phyloP scores from a whole-genome alignment of 225 moss, liverwort and hornwort species.

The Asterella californica region DNA sequence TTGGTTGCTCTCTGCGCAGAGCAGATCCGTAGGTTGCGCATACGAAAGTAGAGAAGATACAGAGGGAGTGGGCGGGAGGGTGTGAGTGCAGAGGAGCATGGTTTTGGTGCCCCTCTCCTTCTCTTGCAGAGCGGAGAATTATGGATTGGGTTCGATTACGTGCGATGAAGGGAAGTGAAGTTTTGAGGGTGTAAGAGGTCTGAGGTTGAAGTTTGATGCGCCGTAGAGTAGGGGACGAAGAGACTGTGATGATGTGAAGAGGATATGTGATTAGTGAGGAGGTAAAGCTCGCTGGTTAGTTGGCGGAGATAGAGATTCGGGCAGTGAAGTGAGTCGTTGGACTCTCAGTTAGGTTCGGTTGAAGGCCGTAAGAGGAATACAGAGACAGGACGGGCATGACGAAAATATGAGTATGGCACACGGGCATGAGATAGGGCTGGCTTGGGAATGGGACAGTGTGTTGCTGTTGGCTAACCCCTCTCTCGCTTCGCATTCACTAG shows the following conservation, averaged over 20 bases:
- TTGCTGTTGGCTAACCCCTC: conserved; percentile 32
- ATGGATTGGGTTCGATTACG: neutral
- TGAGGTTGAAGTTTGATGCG: neutral
- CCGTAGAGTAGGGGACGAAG: neutral
- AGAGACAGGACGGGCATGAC: conserved; percentile 22
- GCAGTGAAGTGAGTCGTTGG: neutral
- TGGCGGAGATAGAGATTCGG: neutral
- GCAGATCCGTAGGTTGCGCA: neutral
- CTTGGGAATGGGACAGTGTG: conserved; percentile 51
- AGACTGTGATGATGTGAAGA: neutral
- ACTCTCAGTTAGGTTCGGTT: neutral
- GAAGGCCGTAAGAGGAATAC: neutral
- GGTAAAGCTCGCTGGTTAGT: neutral
- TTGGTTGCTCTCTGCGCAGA: neutral
- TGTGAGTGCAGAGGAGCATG: neutral
- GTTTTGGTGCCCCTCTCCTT: neutral
- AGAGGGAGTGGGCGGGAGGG: neutral
- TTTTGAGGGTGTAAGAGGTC: too few relatives aligned
- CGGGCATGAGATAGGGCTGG: conserved; percentile 30
- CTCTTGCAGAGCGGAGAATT: neutral
- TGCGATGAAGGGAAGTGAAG: neutral
- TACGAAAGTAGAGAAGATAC: neutral
- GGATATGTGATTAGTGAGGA: neutral
- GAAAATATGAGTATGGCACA: conserved; percentile 37
- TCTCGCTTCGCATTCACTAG: conserved; percentile 15